Base-by-base conservation (phyloP, 257 asterid genomes). In the Salvia hispanica region DNA sequence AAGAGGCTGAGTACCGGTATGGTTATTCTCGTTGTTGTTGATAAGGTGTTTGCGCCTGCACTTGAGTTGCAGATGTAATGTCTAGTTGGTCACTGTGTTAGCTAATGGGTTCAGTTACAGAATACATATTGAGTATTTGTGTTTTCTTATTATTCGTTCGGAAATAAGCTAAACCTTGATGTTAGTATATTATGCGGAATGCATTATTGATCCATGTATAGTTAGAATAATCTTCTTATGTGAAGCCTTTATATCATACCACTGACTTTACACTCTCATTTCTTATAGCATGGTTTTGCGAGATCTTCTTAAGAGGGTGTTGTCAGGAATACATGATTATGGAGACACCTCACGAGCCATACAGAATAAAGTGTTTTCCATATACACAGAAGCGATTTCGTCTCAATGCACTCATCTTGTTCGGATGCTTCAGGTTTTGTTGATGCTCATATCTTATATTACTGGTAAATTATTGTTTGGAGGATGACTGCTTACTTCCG, bases 401-500 rank as follows among this genome's bases (percentile, higher is more conserved):
- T 88, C 99, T 67, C 75, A 72, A 66, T 86, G 96, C 79, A 77
- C 79, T 68, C 88, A 76, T 67, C 93, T 93, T 66, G 87, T 83
- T 70, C 95, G 82, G 81, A 83, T 90, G 88, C 88, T 90, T 80
- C 96, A 90, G 99, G 97, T 93, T 77, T 72, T 62, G 65, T 69
- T 77, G 73, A 78, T 76, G 75, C 71, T 84, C 85, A 73, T 69
- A 66, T 67, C 63, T 60, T 76, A 40, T 59, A 44, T 62, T 57
- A 57, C 75, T 75, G 51, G 68, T 74, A 56, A 69, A 62, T 77
- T 55, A 43, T 70, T 66, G 62, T 69, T 74, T 66, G 73, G 60
- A 62, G 67, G 50, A 69, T 61, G 62, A 36, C 64, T 47, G 28
- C 58, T 44, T 71, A 48, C 45, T 55, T 18, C 7, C 71, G 66